Evolutionary conservation across 2,329 filamentous ascomycete genomes (phyloP).

Genomic region (Zasmidium cellare): DNA sequence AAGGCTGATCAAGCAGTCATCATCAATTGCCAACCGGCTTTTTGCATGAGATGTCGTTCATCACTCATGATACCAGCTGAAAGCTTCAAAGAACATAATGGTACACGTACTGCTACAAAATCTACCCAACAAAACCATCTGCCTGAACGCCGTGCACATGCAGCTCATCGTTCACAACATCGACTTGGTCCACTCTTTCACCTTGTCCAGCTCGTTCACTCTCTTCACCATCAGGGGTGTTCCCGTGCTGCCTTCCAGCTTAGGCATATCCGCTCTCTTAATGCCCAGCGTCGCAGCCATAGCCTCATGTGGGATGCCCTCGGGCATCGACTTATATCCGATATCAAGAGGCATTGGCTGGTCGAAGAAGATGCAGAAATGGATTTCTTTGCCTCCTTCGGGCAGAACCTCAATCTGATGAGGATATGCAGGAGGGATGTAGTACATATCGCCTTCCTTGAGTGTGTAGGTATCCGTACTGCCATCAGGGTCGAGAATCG

Average conservation of each 20-base stretch:
- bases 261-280: background rate
- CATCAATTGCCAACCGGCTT: too few species aligned
- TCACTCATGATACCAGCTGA: too few species aligned
- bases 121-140: background rate
- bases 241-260: background rate
- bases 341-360: background rate
- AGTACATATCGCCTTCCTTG: constrained; percentile 10
- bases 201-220: background rate
- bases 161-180: background rate
- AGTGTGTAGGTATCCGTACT: constrained; percentile 6
- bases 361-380: constrained; percentile 15
- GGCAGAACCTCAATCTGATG: constrained; percentile 13
- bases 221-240: background rate
- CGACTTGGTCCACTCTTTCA: background rate
- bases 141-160: background rate
- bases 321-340: background rate
- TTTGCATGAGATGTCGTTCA: too few species aligned
- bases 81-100: too few species aligned
- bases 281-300: background rate
- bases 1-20: too few species aligned
- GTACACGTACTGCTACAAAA: too few species aligned
- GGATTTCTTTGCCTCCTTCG: constrained; percentile 6
- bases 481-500: constrained; percentile 7
- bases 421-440: constrained; percentile 5
- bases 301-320: background rate